Evolutionary conservation across 148 eudicot species (phyloP).

Genomic region (Spergularia marina): DNA sequence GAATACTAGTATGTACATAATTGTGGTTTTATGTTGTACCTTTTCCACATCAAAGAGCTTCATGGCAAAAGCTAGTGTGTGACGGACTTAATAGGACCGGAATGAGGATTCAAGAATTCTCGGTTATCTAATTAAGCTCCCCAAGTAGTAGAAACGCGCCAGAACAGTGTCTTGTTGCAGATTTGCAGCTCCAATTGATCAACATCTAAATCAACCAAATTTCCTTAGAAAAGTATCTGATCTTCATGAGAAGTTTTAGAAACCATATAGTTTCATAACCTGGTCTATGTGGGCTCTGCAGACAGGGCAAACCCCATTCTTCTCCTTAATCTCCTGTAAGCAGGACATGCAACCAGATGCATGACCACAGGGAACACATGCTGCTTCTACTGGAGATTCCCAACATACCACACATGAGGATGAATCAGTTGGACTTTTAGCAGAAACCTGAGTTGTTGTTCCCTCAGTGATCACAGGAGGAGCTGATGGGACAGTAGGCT

Average conservation of each 20-base stretch:
- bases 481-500: slow-evolving; percentile 33
- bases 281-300: slow-evolving; percentile 46
- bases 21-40: too few species aligned
- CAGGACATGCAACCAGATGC: slow-evolving; percentile 57
- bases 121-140: too few species aligned
- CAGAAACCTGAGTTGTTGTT: background rate
- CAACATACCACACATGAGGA: slow-evolving; percentile 47
- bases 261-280: slow-evolving; percentile 45
- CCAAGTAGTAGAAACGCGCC: too few species aligned
- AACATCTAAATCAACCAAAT: too few species aligned
- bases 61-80: too few species aligned
- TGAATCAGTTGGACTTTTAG: background rate
- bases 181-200: too few species aligned
- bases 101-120: too few species aligned
- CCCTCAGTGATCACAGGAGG: slow-evolving; percentile 25
- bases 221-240: too few species aligned
- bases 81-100: too few species aligned
- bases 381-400: slow-evolving; percentile 66
- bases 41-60: too few species aligned
- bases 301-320: slow-evolving; percentile 47
- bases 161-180: too few species aligned
- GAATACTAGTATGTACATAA: too few species aligned
- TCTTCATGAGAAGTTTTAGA: background rate
- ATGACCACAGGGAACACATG: slow-evolving; percentile 66
- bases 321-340: slow-evolving; percentile 42